phyloP scores from a whole-genome alignment of 352 stramenopile genomes.

The Phytophthora niederhauseri region DNA sequence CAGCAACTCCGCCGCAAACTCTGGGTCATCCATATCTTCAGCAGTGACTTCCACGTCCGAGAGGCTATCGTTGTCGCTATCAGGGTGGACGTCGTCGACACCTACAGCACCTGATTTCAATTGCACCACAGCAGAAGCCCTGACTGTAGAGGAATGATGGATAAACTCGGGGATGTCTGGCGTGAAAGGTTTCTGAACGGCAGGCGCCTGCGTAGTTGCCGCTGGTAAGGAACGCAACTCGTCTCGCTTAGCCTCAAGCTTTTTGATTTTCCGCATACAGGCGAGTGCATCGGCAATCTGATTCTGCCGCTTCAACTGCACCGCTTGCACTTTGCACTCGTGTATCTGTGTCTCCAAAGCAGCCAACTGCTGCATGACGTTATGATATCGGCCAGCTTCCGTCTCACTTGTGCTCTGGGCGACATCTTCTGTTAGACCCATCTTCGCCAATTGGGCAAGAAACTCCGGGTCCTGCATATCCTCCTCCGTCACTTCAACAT shows the following conservation, averaged over 20 bases:
- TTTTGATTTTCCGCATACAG: constrained; percentile 66
- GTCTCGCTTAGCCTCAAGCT: constrained; percentile 48
- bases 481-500: constrained; percentile 76
- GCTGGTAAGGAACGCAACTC: constrained; percentile 12
- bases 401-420: neutral
- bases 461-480: constrained; percentile 80
- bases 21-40: constrained; percentile 64
- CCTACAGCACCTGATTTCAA: constrained; percentile 21
- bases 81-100: constrained; percentile 2
- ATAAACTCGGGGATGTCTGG: constrained; percentile 2
- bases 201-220: neutral
- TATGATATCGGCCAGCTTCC: constrained; percentile 2
- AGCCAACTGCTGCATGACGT: constrained; percentile 29
- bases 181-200: neutral
- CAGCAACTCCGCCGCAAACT: constrained; percentile 49
- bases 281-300: constrained; percentile 60
- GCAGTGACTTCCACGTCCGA: constrained; percentile 58
- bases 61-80: constrained; percentile 27
- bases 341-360: constrained; percentile 54
- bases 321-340: constrained; percentile 47
- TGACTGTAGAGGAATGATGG: constrained; percentile 1
- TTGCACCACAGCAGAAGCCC: constrained; percentile 9
- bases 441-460: constrained; percentile 56
- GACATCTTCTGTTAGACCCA: constrained; percentile 45
- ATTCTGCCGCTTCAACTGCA: constrained; percentile 62